Evolutionary conservation across 192 early-diverging fungal genomes (phyloP), one percentile per base, ranked within the genome.

Genomic region (Rhizoclosmatium sp.): DNA sequence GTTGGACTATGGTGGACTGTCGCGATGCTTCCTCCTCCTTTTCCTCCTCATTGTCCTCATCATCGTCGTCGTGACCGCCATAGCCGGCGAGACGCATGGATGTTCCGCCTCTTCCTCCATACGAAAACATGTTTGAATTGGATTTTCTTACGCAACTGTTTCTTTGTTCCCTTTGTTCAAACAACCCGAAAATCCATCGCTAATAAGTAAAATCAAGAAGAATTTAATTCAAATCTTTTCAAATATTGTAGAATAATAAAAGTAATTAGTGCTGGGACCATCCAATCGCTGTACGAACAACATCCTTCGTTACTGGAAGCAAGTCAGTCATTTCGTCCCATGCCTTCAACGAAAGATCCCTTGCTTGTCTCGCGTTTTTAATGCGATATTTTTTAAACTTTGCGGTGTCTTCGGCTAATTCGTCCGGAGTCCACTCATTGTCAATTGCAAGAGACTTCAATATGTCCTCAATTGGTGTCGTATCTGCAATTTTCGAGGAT

Each of bases 321-420:
- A 78, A 21, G 10, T 70, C 56, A 2, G 49, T 46, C 65, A 78
- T 78, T 47, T 78, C 77, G 40, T 66, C 59, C 77, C 77, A 78
- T 7, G 56, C 77, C 3, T 42, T 12, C 56, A n/a, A 16, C 31
- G 56, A 31, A 5, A 78, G 9, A 14, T 71, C 67, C 7, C 77
- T 44, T 19, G 59, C 56, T 44, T 78, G 65, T 45, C 71, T 69
- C 2, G 45, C 77, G 5, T 5, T 78, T 68, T 69, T 78, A 23
- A 78, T n/a, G 23, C 77, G 77, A 54, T 78, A 47, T 40, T 48
- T 51, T 71, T 45, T 56, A 47, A 69, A 69, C 42, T 21, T 46
- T n/a, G 21, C 58, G 9, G 59, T 14, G 45, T 78, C 77, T 41
- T 69, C 51, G 1, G n/a, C 56, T 5, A 78, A 4, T 23, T 78